Base-by-base conservation (phyloP, 148 eudicot species). In the Fallopia convolvulus region DNA sequence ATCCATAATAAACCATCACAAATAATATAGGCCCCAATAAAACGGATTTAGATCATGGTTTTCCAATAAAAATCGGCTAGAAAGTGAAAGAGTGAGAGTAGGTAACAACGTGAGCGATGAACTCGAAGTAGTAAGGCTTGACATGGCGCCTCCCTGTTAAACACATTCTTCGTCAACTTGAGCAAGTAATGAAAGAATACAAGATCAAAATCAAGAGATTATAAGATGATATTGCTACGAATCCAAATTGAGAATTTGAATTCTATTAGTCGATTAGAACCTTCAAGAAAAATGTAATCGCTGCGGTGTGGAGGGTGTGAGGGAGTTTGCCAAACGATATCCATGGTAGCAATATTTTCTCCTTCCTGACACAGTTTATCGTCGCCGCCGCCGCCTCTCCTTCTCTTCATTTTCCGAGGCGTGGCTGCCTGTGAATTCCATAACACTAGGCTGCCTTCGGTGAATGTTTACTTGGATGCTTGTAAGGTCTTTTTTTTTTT, bases 251-350 rank as follows among this genome's bases (percentile, higher is more conserved):
- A 36, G 32, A 71, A 26, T 17, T 39, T 41, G 23, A 32, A 12
- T 42, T 18, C 15, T 48, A 46, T 50, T 68, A 5, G 46, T 44
- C 33, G 32, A 23, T 72, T 6, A 39, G 36, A 84, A 95, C 99
- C 99, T 80, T 91, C 72, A 18, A 85, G 87, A 78, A 90, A 87
- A 79, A 95, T 86, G 87, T 89, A 95, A 77, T 92, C 99, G 40
- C 81, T 84, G 82, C 91, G 92, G 60, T 85, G 89, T 10, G 97
- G 97, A 72, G 94, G 83, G 44, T 88, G 89, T 3, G 97, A 86
- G 14, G 97, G 97, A n/a, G 97, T 89, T 85, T 92, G 99, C 97
- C 99, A 95, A 0, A 91, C 86, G n/a, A 92, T 92, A 72, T 90
- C 96, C 99, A 92, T 92, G 18, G 68, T 6, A 18, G 44, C 44